phyloP scores from a whole-genome alignment of 2,329 filamentous ascomycete genomes.

The Ophiostoma sp. region DNA sequence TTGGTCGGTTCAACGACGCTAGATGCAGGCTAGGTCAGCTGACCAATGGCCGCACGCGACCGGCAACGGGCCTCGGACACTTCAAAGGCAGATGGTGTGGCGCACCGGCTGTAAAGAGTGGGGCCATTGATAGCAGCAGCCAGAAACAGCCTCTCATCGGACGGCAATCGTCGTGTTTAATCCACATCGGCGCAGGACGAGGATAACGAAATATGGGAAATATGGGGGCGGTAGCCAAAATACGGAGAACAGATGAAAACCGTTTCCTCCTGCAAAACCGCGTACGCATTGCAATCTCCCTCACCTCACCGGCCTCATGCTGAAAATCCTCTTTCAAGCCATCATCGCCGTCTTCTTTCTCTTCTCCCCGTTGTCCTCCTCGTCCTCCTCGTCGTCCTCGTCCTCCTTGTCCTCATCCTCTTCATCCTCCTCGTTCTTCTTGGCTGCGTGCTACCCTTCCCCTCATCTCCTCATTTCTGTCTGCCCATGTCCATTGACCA shows the following conservation, averaged over 20 bases:
- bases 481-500: not conserved
- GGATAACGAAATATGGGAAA: not conserved
- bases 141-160: not conserved
- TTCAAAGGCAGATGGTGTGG: not conserved
- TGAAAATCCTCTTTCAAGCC: not conserved
- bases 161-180: not conserved
- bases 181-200: slow-evolving; percentile 6
- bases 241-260: slow-evolving; percentile 15
- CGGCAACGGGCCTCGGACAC: not conserved
- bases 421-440: not conserved
- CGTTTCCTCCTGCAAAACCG: not conserved
- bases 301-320: not conserved
- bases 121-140: not conserved
- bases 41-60: slow-evolving; percentile 1
- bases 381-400: not conserved
- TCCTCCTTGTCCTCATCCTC: not conserved
- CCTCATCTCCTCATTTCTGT: not conserved
- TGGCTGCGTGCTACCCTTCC: not conserved
- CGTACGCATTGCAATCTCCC: slow-evolving; percentile 8
- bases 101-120: not conserved
- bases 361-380: not conserved
- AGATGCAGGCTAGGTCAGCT: not conserved
- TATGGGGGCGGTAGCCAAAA: slow-evolving; percentile 13
- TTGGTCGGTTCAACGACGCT: not conserved
- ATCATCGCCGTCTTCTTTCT: not conserved